These are phyloP conservation scores for Ophiostoma pallidulum DNA, from an alignment of 2,329 filamentous ascomycete genomes.

Conservation along the genomic window DNA sequence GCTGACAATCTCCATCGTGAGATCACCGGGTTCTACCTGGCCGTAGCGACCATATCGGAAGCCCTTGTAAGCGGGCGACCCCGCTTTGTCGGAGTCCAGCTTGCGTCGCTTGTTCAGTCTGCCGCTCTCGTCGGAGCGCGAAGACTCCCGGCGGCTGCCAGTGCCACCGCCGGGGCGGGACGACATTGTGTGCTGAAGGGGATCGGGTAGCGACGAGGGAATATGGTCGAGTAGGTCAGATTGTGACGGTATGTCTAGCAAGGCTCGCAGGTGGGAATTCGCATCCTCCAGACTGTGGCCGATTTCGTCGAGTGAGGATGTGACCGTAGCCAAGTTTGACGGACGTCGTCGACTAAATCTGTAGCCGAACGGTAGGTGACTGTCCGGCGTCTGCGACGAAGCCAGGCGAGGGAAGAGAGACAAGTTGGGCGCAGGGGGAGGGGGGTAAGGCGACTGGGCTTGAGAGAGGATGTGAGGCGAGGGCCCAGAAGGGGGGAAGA, in stretches of 20 bases:
- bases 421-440: slow-evolving; percentile 23
- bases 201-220: not conserved
- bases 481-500: not conserved
- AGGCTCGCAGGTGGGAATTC: slow-evolving; percentile 34
- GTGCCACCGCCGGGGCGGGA: not conserved
- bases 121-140: slow-evolving; percentile 19
- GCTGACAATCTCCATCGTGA: slow-evolving; percentile 81
- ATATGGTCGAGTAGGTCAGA: slow-evolving; percentile 7
- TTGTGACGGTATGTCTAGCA: slow-evolving; percentile 28
- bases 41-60: slow-evolving; percentile 81
- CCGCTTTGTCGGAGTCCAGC: slow-evolving; percentile 51
- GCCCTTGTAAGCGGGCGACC: slow-evolving; percentile 36
- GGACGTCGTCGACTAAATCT: not conserved
- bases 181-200: slow-evolving; percentile 1
- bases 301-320: slow-evolving; percentile 11
- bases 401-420: not conserved
- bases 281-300: slow-evolving; percentile 30
- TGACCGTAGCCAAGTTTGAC: not conserved
- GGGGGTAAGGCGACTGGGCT: slow-evolving; percentile 26
- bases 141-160: slow-evolving; percentile 9
- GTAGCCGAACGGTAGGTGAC: slow-evolving; percentile 1
- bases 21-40: slow-evolving; percentile 70
- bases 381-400: not conserved
- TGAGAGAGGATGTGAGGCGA: not conserved
- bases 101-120: slow-evolving; percentile 60